Conservation (phyloP, 805 yeast species). For the Candida michaelii region DNA sequence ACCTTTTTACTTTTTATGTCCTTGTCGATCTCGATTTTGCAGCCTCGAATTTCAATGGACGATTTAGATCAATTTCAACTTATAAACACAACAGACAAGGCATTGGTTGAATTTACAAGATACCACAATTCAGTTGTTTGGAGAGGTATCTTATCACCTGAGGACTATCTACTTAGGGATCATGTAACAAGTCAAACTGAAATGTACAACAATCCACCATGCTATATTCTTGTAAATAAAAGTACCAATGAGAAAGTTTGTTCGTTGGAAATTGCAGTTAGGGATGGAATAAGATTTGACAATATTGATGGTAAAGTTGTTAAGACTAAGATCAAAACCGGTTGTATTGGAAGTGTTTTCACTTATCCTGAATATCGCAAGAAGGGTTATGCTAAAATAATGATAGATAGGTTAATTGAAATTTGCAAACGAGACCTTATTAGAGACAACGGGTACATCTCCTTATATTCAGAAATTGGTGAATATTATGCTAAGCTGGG, state of each 20-base stretch:
- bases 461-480: constrained; percentile 44
- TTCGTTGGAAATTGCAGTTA: constrained; percentile 35
- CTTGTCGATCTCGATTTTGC: too few species aligned
- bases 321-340: constrained; percentile 18
- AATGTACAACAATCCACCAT: constrained; percentile 14
- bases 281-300: constrained; percentile 29
- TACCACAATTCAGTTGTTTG: constrained; percentile 34
- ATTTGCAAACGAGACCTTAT: constrained; percentile 22
- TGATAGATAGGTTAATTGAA: constrained; percentile 38
- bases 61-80: neutral
- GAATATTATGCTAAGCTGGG: constrained; percentile 41
- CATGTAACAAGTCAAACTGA: constrained; percentile 24
- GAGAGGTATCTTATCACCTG: constrained; percentile 33
- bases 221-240: constrained; percentile 25
- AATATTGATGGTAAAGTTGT: constrained; percentile 10
- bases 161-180: constrained; percentile 39
- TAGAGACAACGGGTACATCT: constrained; percentile 32
- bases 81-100: constrained; percentile 21
- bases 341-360: constrained; percentile 44
- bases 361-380: constrained; percentile 38
- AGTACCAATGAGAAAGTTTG: constrained; percentile 24
- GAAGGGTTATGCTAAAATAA: constrained; percentile 37
- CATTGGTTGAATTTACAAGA: constrained; percentile 31
- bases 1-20: too few species aligned
- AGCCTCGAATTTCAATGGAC: too few species aligned